Percentiles rank a stretch among this genome's conserved stretches.
These are phyloP conservation scores for Aspergillus hortae DNA, from an alignment of 2,329 filamentous ascomycete genomes.

Conservation along the genomic window DNA sequence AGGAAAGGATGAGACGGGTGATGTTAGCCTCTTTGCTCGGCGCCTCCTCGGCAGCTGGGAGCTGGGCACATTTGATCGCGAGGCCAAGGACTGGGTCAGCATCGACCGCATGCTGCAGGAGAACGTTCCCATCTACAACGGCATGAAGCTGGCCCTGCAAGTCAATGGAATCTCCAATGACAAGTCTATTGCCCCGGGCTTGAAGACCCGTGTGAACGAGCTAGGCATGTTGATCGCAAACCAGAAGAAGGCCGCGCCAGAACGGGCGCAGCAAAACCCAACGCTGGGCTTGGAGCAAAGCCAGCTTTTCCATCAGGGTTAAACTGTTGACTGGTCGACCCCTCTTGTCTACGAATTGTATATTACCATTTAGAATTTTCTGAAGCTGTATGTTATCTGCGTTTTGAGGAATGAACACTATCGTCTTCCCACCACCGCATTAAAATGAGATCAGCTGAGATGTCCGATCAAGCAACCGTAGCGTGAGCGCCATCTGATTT, in stretches of 20 bases:
- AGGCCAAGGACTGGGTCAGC: conserved; percentile 15
- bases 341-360: conserved; percentile 16
- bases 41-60: conserved; percentile 35
- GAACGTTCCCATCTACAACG: conserved; percentile 38
- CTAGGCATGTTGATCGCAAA: conserved; percentile 53
- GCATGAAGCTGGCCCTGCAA: conserved; percentile 37
- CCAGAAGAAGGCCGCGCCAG: conserved; percentile 15
- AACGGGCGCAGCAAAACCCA: conserved; percentile 15
- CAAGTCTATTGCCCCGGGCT: conserved; percentile 17
- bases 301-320: conserved; percentile 13
- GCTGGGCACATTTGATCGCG: conserved; percentile 21
- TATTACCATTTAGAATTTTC: conserved; percentile 19
- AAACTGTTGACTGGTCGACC: not conserved
- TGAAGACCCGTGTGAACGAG: conserved; percentile 30
- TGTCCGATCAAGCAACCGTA: not conserved
- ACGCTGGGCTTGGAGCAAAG: conserved; percentile 19
- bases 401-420: conserved; percentile 15
- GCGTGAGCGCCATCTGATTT: not conserved
- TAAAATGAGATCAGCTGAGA: not conserved
- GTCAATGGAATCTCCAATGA: conserved; percentile 29
- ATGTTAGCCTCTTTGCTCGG: conserved; percentile 39
- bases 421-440: conserved; percentile 7
- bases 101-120: conserved; percentile 27
- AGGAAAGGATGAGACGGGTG: conserved; percentile 37
- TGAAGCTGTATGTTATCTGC: conserved; percentile 19